Base-by-base conservation (phyloP, 495 filamentous ascomycete genomes). In the Podospora sp. region DNA sequence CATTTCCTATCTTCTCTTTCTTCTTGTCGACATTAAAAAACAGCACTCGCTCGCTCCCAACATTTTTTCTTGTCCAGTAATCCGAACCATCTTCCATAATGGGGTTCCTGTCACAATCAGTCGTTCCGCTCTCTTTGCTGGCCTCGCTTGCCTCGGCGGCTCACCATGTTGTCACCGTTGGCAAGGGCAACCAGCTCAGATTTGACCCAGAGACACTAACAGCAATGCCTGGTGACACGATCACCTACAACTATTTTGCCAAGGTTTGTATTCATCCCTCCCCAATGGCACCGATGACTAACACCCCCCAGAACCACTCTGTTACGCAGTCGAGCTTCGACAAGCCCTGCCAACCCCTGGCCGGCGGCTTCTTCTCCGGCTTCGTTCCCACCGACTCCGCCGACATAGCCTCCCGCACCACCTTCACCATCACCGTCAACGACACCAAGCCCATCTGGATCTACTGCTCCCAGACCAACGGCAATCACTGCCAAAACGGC, bases 221-320 rank as follows among this genome's bases (percentile, higher is more conserved):
- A 14, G 76, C 78, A 0, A 46, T 72, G 33, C 56, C 65, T 25
- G 79, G 79, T 8, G 86, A 88, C 58, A 75, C 80, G 0, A 74
- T 91, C 61, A 80, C 83, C 14, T 91, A 88, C 69, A 75, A 83
- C 62, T 91, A 89, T 77, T 89, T 85, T 66, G 82, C 87, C 12
- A 80, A 11, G 12, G 40, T 46, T 46, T 46, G 40, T 46, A 6
- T 46, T 27, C 22, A 16, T 26, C 11, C 4, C 2, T 29, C 53
- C 12, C 5, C 53, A 6, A 26, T 18, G 35, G 7, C 14, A 21
- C 20, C 26, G 49, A 20, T 40, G 21, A 33, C 64, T 71, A 27
- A 71, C 63, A 51, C 6, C 73, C 7, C 26, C 53, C 12, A 82
- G 68, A 89, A 88, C 65, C 89, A 90, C 71, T 86, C 85, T 5